Evolutionary conservation across 352 stramenopile species (phyloP), one percentile per base, ranked within the genome.

Genomic region (Albugo laibachii): DNA sequence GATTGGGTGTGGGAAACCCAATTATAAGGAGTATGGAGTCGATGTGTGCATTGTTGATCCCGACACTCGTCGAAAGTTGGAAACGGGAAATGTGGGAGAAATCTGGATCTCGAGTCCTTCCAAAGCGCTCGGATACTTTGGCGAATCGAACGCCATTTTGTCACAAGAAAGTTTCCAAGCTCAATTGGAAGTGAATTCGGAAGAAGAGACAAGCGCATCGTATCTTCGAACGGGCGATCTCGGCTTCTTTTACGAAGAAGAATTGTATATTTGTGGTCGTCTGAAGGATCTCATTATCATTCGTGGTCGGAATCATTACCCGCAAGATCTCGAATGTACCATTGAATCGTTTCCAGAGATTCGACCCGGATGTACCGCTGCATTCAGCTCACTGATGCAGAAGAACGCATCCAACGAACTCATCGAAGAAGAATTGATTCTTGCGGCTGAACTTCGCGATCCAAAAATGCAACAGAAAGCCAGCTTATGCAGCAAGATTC

Each of bases 281-380:
- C 79, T 97, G 43, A 99, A 99, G 66, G 96, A 99, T 60, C 62
- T 99, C 16, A 94, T 99, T 47, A 99, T 99, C 63, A 84, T 99
- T 41, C 78, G 91, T n/a, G 96, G 96, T 8, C 69, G 92, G 1
- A 99, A 99, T 64, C 92, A 99, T 60, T 99, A 98, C 58, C 96
- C 96, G 6, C 93, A 99, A 63, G 96, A 99, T 59, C 76, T 99
- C 16, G 96, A 99, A 56, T 68, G 77, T 11, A 95, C 83, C 10
- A 89, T 85, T 1, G 92, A 97, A 65, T 57, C 48, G 11, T 62
- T 79, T 36, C 52, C 66, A 39, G 70, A 84, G 11, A 52, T 95
- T 14, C 80, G 93, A n/a, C 89, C 88, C 39, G 95, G 95, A 18
- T 98, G 93, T 57, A 93, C 78, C 27, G 93, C 92, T 3, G 92